These are phyloP conservation scores for Simplicillium sp. DNA, from an alignment of 2,329 filamentous ascomycete species.

Conservation along the genomic window DNA sequence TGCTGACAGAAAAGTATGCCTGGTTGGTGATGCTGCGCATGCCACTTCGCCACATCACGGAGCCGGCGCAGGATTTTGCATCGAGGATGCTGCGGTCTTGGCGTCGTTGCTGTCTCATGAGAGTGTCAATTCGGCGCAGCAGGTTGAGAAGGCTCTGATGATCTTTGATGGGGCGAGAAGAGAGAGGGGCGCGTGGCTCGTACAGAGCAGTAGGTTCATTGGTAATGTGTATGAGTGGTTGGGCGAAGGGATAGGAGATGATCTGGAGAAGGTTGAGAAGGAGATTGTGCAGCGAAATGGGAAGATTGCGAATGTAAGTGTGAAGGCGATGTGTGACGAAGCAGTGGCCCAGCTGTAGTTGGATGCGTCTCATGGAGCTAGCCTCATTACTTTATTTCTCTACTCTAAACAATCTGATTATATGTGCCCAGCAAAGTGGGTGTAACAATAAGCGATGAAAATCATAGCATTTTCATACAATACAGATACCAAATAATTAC, in stretches of 20 bases:
- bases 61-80: constrained; percentile 46
- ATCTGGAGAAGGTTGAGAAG: background rate
- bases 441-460: too few relatives aligned
- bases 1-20: constrained; percentile 30
- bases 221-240: background rate
- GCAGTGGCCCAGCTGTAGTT: background rate
- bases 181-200: constrained; percentile 37
- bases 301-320: background rate
- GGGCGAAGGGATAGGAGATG: background rate
- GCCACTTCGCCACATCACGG: constrained; percentile 52
- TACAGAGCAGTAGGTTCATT: constrained; percentile 30
- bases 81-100: constrained; percentile 39
- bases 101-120: constrained; percentile 35
- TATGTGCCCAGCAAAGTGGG: too few relatives aligned
- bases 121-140: constrained; percentile 16
- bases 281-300: background rate
- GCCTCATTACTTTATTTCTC: too few relatives aligned
- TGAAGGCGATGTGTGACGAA: background rate
- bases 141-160: constrained; percentile 35
- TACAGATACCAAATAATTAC: too few relatives aligned
- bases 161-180: constrained; percentile 40
- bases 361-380: too few relatives aligned
- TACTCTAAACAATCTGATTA: too few relatives aligned
- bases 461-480: too few relatives aligned
- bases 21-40: constrained; percentile 55